A percentile compares a stretch with the other conserved stretches of the same genome.
phyloP scores from a whole-genome alignment of 495 filamentous ascomycete genomes.

The Podospora didyma region DNA sequence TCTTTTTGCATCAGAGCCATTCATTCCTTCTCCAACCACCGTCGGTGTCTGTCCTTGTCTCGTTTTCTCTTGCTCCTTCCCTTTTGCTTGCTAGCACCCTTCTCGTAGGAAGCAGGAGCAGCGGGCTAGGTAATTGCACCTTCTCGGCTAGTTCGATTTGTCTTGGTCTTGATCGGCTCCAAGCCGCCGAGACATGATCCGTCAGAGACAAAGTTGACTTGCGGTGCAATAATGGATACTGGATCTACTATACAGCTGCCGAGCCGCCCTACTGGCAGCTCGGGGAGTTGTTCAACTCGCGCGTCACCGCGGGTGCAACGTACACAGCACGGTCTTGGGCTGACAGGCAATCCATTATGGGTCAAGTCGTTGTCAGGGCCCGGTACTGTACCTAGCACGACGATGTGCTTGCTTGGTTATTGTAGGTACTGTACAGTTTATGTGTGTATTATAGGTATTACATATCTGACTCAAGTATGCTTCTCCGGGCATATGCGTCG shows the following conservation, averaged over 20 bases:
- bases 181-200: background rate
- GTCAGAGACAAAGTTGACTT: background rate
- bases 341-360: background rate
- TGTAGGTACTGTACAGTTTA: background rate
- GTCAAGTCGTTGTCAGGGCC: background rate
- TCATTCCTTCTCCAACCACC: background rate
- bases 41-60: background rate
- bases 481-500: too few species aligned
- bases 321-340: slow-evolving; percentile 6
- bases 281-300: background rate
- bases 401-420: background rate
- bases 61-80: too few species aligned
- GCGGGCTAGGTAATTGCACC: background rate
- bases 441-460: background rate
- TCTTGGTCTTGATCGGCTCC: background rate
- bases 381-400: background rate
- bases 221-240: too few species aligned
- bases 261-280: background rate
- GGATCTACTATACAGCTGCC: background rate
- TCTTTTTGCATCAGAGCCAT: background rate
- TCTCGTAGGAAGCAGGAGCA: too few species aligned
- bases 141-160: background rate
- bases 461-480: background rate
- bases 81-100: too few species aligned
- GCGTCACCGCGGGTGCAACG: background rate